These are phyloP conservation scores for Picea glauca DNA, from an alignment of 75 land plant genomes.

Conservation along the genomic window DNA sequence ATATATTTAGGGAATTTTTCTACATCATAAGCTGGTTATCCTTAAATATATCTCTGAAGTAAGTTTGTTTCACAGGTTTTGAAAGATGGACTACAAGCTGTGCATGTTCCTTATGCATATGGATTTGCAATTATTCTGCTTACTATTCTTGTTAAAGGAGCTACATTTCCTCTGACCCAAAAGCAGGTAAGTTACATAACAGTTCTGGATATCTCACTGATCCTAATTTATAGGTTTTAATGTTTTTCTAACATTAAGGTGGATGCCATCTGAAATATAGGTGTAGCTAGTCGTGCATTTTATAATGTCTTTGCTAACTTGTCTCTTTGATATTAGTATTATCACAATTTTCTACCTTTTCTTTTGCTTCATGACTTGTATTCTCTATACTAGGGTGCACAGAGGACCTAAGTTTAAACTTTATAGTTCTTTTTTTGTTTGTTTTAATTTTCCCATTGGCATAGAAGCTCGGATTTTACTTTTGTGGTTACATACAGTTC, in stretches of 20 bases:
- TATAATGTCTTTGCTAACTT: not conserved
- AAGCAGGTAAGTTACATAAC: conserved; percentile 53
- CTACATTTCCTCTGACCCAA: conserved; percentile 91
- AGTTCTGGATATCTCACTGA: not conserved
- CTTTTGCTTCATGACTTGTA: too few relatives aligned
- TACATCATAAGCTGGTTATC: too few relatives aligned
- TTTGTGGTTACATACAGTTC: too few relatives aligned
- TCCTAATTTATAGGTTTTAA: not conserved
- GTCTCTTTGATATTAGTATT: too few relatives aligned
- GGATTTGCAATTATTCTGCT: conserved; percentile 97
- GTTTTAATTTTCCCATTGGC: too few relatives aligned
- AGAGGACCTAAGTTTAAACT: too few relatives aligned
- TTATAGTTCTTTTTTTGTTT: too few relatives aligned
- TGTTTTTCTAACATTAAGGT: not conserved
- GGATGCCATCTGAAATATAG: not conserved
- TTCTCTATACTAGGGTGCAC: too few relatives aligned
- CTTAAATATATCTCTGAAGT: too few relatives aligned
- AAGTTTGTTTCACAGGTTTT: conserved; percentile 44
- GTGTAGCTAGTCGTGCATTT: not conserved
- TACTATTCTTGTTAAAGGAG: conserved; percentile 87
- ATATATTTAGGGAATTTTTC: too few relatives aligned
- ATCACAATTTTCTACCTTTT: too few relatives aligned
- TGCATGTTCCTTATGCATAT: conserved; percentile 91
- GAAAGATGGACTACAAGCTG: conserved; percentile 72
- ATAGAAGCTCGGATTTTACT: too few relatives aligned